Evolutionary conservation across 805 yeast species (phyloP).

Genomic region (Zygosaccharomyces bailii): DNA sequence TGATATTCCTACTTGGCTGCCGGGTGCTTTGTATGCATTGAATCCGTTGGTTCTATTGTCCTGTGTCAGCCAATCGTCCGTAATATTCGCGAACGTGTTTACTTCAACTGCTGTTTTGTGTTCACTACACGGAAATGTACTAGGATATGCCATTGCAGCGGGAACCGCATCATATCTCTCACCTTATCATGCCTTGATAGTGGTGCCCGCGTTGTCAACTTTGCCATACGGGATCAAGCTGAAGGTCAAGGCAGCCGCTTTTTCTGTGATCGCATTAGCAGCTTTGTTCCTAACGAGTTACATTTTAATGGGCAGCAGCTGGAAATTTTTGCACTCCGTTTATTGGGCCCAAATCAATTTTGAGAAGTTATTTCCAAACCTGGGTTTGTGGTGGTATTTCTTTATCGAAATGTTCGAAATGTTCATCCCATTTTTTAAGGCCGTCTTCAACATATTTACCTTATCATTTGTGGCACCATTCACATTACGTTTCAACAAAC

Average conservation of each 20-base stretch:
- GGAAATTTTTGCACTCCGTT: conserved; percentile 48
- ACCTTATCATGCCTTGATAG: conserved; percentile 56
- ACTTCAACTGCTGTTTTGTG: conserved; percentile 47
- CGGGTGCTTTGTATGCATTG: conserved; percentile 64
- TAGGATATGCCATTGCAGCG: conserved; percentile 49
- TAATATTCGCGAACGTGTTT: conserved; percentile 56
- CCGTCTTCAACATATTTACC: conserved; percentile 76
- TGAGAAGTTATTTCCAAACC: conserved; percentile 75
- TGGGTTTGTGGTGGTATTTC: conserved; percentile 98
- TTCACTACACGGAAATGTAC: conserved; percentile 40
- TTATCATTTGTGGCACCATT: conserved; percentile 68
- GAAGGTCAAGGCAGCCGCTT: conserved; percentile 3
- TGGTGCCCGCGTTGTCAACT: conserved; percentile 51
- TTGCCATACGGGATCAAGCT: conserved; percentile 9
- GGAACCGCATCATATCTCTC: conserved; percentile 64
- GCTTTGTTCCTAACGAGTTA: conserved; percentile 40
- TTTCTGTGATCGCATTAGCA: conserved; percentile 10
- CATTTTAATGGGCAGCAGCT: conserved; percentile 37
- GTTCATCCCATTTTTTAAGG: conserved; percentile 77
- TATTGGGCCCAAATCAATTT: conserved; percentile 60
- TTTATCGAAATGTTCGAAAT: conserved; percentile 93
- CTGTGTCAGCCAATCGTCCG: conserved; percentile 65
- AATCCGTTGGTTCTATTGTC: conserved; percentile 79
- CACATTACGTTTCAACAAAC: conserved; percentile 58
- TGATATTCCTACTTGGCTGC: conserved; percentile 36